Evolutionary conservation across 208 protist genomes (phyloP), one percentile per base, ranked within the genome.

Genomic region (Crithidia brevicula): DNA sequence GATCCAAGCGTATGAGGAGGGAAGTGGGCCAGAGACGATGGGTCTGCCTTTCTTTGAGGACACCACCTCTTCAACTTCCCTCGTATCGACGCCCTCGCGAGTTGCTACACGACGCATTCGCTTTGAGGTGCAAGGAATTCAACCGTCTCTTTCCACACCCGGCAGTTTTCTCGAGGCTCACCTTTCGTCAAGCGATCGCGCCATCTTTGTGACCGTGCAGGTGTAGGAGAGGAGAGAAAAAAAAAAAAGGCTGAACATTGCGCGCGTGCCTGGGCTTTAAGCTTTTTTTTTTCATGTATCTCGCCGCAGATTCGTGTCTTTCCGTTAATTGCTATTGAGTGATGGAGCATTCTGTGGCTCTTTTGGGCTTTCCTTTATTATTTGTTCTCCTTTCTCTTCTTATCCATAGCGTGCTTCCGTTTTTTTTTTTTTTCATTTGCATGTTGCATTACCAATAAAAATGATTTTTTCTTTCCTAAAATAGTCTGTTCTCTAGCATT

Each of bases 61-160:
- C 4, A n/a, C 46, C 36, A 38, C 10, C 10, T 18, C 47, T 20
- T 36, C 58, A 9, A 5, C 49, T n/a, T 53, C 49, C 1, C 15
- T 38, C 6, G 27, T n/a, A 20, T 34, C 20, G 28, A 13, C 25
- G 50, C 15, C 36, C 10, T 40, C 36, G n/a, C n/a, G n/a, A n/a
- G n/a, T n/a, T 40, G 36, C 36, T 7, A 7, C 15, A 1, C 74
- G 69, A 4, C 79, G 82, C 27, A 40, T 93, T 7, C 62, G 69
- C 53, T 88, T 90, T 67, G 56, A 74, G 20, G 75, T 93, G 30
- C 87, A 93, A 43, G 87, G 83, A 7, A 69, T 81, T 46, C 57
- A 78, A 49, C 87, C 87, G 16, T 64, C 82, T 4, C 71, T 93
- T 7, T 25, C 40, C 16, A 89, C 80, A 13, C 84, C 87, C 2